Evolutionary conservation across 2,329 filamentous ascomycete genomes (phyloP), one percentile per base, ranked within the genome.

Genomic region (Ophiostoma ulmi): DNA sequence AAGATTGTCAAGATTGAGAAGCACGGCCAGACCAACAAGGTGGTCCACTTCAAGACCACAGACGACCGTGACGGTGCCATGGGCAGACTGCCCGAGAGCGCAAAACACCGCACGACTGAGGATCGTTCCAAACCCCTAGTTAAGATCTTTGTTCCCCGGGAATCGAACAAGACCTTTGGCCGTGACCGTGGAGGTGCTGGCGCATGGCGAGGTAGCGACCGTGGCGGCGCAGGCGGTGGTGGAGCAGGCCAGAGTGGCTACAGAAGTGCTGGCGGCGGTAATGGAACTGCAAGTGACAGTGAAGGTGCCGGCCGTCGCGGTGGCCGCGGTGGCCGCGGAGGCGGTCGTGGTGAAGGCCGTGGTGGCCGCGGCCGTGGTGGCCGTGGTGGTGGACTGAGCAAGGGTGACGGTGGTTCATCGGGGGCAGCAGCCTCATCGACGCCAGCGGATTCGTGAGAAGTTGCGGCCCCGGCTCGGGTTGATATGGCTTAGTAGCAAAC

Each of bases 41-140:
- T 97, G 68, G 93, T 92, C 36, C 90, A 94, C 74, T 98, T 98
- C 82, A 88, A 90, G 78, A 91, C 86, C 2, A 78, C 84, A 3
- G 91, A 96, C 75, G 92, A 97, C 68, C 92, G 94, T 77, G 91
- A 94, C 76, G 87, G 86, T 44, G 92, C 93, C 44, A 85, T 97
- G 77, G 86, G 88, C 61, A 89, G 88, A 74, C 85, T 96, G 72
- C 87, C 92, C 5, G 85, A 89, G 17, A 92, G 95, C 63, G 85
- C 90, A 76, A 94, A 94, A 84, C 91, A 88, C 74, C 86, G 87
- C 74, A 86, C 86, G 58, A 85, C 87, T 41, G 90, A 90, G 76
- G 91, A 93, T 74, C 88, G 91, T 73, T 90, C 90, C 73, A 91
- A 91, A 80, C 92, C 93, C 17, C 87, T 92, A 71, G 89, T 97